A percentile compares a stretch with the other conserved stretches of the same genome.
Evolutionary conservation across 2,329 filamentous ascomycete genomes (phyloP).

Genomic region (Colletotrichum eleusines): DNA sequence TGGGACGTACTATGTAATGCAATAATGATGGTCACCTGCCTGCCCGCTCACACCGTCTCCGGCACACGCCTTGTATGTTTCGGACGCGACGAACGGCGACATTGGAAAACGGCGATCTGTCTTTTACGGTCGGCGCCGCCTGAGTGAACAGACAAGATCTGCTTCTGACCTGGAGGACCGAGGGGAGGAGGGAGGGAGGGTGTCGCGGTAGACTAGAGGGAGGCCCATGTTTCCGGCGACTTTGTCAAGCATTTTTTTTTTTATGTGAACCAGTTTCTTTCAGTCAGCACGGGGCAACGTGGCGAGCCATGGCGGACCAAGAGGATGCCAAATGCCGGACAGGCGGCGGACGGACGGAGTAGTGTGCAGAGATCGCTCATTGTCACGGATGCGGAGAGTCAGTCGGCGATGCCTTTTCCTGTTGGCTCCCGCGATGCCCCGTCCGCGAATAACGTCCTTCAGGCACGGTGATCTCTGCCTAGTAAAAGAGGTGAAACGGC

Average conservation of each 20-base stretch:
- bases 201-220: not conserved
- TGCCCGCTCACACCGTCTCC: conserved; percentile 22
- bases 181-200: no score
- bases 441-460: not conserved
- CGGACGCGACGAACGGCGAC: not conserved
- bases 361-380: conserved; percentile 8
- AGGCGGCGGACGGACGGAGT: not conserved
- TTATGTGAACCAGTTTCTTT: conserved; percentile 12
- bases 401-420: conserved; percentile 5
- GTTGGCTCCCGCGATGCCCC: not conserved
- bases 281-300: conserved; percentile 1
- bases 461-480: conserved; percentile 7
- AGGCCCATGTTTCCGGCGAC: conserved; percentile 15
- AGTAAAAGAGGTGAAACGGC: conserved; percentile 21
- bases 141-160: conserved; percentile 17
- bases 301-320: conserved; percentile 7
- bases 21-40: conserved; percentile 22
- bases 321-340: no score
- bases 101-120: conserved; percentile 23
- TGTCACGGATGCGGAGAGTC: conserved; percentile 7
- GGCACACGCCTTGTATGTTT: conserved; percentile 11
- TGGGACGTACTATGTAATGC: not conserved
- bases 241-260: conserved; percentile 18
- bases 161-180: not conserved
- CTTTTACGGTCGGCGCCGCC: conserved; percentile 13